Percentiles rank a stretch among this genome's conserved stretches.
Evolutionary conservation across 352 stramenopile species (phyloP).

Genomic region (Pythium apleroticum): DNA sequence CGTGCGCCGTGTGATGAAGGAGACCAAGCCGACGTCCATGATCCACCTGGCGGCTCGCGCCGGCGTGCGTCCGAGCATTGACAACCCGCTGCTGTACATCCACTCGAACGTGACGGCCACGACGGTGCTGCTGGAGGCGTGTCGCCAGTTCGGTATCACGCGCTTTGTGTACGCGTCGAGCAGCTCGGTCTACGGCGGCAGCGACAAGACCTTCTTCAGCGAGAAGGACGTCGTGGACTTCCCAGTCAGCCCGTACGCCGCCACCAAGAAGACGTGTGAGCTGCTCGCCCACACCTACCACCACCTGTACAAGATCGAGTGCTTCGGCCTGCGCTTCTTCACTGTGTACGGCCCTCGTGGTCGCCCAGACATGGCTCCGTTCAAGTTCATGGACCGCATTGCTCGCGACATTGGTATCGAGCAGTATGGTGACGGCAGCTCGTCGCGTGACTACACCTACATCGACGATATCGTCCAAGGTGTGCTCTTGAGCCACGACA

Average conservation of each 20-base stretch:
- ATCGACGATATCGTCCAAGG: conserved; percentile 98
- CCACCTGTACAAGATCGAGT: conserved; percentile 94
- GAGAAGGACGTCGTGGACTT: conserved; percentile 91
- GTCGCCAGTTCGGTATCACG: conserved; percentile 82
- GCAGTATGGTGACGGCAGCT: conserved; percentile 96
- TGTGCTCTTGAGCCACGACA: conserved; percentile 80
- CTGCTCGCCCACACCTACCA: conserved; percentile 97
- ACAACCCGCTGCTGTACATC: conserved; percentile 98
- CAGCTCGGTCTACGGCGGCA: conserved; percentile 95
- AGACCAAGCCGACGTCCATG: conserved; percentile 82
- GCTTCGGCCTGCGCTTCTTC: conserved; percentile 97
- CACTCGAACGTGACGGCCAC: conserved; percentile 96
- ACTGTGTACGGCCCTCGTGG: conserved; percentile 97
- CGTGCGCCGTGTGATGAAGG: conserved; percentile 88
- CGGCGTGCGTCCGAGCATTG: conserved; percentile 96
- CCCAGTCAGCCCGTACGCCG: conserved; percentile 96
- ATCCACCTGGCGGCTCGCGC: conserved; percentile 96
- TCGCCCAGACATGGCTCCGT: conserved; percentile 97
- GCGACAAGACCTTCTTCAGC: conserved; percentile 90
- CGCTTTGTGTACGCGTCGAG: conserved; percentile 97
- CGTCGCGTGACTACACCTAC: conserved; percentile 97
- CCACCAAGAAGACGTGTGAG: conserved; percentile 97
- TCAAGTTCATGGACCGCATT: conserved; percentile 98
- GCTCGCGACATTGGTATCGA: conserved; percentile 91
- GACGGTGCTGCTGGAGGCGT: conserved; percentile 92